Evolutionary conservation across 2,329 filamentous ascomycete genomes (phyloP), one percentile per base, ranked within the genome.

Genomic region (Lanzia echinophila): DNA sequence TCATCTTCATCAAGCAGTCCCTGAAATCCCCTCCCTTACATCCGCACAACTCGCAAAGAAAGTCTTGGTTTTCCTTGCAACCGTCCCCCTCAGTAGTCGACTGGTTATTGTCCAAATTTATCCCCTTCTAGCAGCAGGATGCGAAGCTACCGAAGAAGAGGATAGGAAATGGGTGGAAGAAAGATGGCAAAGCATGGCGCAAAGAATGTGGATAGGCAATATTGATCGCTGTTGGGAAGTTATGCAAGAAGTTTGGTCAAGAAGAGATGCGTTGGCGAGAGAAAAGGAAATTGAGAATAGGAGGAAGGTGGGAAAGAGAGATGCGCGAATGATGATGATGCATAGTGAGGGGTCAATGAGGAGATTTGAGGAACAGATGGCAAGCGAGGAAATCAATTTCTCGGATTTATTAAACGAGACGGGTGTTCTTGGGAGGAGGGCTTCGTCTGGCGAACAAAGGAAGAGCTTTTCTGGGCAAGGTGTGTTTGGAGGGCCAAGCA

Each of bases 71-170:
- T 76, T 80, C 48, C 70, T 88, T 2, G 83, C 82, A 3, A 84
- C 79, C 0, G 81, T 88, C 0, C 82, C 84, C 1, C 69, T 80
- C 2, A 76, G 73, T 11, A 85, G 81, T 34, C 76, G 83, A 8
- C 77, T 83, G 0, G 78, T 82, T 17, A 84, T 87, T 44, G 78
- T 87, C 2, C 84, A 88, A 38, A 85, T 87, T 55, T 88, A 83
- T 59, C 85, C 85, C 1, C 75, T 88, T 1, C 74, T 87, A 58
- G 82, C 79, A 1, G 85, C 84, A 3, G 83, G 84, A 1, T 84
- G 82, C 59, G 84, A 87, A 67, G 79, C 79, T 8, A 72, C 75
- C 22, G 74, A 74, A 3, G 70, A 72, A 13, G 82, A 86, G 59
- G 81, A 86, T 60, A 72, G 84, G 12, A 70, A 78, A 31, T 88